A percentile compares a stretch with the other conserved stretches of the same genome.
Conservation (phyloP, 441 rosid genomes). For the Erodium moschatum region DNA sequence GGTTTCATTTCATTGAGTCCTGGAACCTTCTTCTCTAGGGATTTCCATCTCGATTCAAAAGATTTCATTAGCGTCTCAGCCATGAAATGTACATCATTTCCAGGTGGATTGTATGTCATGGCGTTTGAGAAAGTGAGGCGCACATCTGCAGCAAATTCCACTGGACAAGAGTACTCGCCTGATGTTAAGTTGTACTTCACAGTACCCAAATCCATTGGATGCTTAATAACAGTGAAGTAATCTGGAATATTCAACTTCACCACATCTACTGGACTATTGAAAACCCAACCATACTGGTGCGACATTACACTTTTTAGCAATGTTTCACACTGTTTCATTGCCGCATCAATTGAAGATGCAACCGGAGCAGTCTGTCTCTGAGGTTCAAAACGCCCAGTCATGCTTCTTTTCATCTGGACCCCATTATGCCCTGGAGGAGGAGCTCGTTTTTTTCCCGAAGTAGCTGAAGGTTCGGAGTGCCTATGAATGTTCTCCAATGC, state of each 20-base stretch:
- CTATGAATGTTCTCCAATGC: conserved; percentile 27
- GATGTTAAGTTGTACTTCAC: conserved; percentile 47
- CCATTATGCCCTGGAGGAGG: conserved; percentile 35
- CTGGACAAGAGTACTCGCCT: conserved; percentile 53
- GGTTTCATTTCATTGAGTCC: conserved; percentile 19
- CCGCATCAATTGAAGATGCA: conserved; percentile 23
- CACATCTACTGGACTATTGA: conserved; percentile 69
- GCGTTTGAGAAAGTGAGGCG: conserved; percentile 79
- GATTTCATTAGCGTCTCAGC: conserved; percentile 49
- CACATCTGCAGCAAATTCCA: conserved; percentile 62
- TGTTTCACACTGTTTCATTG: conserved; percentile 65
- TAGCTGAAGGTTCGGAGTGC: conserved; percentile 27
- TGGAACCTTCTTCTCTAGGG: conserved; percentile 65
- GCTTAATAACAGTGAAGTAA: conserved; percentile 48
- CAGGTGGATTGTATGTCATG: conserved; percentile 74
- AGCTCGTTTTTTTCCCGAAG: conserved; percentile 42
- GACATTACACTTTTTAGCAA: conserved; percentile 50
- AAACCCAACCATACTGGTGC: conserved; percentile 57
- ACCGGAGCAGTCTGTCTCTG: conserved; percentile 27
- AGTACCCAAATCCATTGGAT: conserved; percentile 37
- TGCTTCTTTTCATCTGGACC: conserved; percentile 34
- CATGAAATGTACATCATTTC: conserved; percentile 63
- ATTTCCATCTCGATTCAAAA: conserved; percentile 77
- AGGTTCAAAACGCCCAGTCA: conserved; percentile 26
- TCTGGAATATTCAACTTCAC: conserved; percentile 77